Conservation (phyloP, 2,329 filamentous ascomycete genomes). For the Aspergillus felis region DNA sequence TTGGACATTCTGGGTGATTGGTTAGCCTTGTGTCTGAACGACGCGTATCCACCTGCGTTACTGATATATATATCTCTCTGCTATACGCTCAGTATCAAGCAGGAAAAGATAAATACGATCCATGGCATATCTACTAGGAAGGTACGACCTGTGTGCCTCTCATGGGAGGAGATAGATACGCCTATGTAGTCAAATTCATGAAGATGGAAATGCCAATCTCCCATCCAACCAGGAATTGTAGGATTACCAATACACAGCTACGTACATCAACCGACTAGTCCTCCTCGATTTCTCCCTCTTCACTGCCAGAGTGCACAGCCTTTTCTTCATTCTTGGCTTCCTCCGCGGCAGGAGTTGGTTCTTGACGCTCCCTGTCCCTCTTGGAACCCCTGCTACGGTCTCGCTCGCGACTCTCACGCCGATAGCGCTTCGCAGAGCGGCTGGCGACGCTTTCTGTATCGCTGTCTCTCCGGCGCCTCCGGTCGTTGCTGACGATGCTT, state of each 20-base stretch:
- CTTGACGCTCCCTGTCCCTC: conserved; percentile 53
- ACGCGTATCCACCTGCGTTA: no score
- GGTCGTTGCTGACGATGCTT: conserved; percentile 58
- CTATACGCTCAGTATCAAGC: no score
- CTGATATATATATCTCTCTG: no score
- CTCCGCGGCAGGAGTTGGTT: conserved; percentile 32
- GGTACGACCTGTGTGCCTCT: no score
- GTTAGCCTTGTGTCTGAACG: no score
- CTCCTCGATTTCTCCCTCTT: conserved; percentile 98
- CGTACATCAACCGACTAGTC: conserved; percentile 28
- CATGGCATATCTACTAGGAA: no score
- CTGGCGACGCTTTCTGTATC: conserved; percentile 61
- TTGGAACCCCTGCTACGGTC: conserved; percentile 42
- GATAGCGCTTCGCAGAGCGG: conserved; percentile 59
- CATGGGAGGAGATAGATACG: no score
- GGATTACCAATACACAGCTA: neutral
- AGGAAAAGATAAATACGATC: no score
- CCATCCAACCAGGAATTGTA: neutral
- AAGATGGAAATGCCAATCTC: neutral
- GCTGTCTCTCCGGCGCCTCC: conserved; percentile 74
- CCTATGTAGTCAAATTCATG: no score
- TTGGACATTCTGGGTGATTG: no score
- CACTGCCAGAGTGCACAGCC: conserved; percentile 75
- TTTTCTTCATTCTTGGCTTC: conserved; percentile 42
- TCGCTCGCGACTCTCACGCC: conserved; percentile 39